These are phyloP conservation scores for Geotrichum fermentans DNA, from an alignment of 1,139 yeast genomes.

Conservation along the genomic window DNA sequence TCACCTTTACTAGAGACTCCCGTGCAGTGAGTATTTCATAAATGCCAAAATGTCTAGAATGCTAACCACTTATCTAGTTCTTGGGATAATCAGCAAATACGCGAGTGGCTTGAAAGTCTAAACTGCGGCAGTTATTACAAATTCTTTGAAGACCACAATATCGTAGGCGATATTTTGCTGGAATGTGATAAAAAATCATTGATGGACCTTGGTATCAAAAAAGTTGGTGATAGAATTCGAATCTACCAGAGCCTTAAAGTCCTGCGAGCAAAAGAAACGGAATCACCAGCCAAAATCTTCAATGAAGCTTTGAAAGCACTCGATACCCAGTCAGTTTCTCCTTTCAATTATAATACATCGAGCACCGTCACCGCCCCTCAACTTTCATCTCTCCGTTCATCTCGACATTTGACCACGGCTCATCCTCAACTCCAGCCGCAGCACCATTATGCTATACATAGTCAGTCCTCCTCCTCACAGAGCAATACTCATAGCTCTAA, in stretches of 20 bases:
- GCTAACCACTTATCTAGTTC: slow-evolving; percentile 11
- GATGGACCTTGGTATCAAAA: slow-evolving; percentile 66
- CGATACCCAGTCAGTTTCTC: slow-evolving; percentile 26
- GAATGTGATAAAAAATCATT: slow-evolving; percentile 67
- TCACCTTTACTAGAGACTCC: slow-evolving; percentile 16
- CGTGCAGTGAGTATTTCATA: slow-evolving; percentile 2
- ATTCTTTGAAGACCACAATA: slow-evolving; percentile 43
- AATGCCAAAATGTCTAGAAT: background rate
- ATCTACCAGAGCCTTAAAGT: slow-evolving; percentile 48
- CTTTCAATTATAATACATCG: slow-evolving; percentile 22
- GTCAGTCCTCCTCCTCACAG: background rate
- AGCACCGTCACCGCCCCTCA: background rate
- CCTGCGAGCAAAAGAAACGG: slow-evolving; percentile 28
- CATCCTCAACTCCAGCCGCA: background rate
- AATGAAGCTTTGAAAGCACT: slow-evolving; percentile 24
- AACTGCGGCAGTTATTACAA: slow-evolving; percentile 28
- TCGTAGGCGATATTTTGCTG: slow-evolving; percentile 55
- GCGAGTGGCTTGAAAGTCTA: slow-evolving; percentile 33
- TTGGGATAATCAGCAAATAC: slow-evolving; percentile 35
- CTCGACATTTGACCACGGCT: background rate
- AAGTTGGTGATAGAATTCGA: slow-evolving; percentile 77
- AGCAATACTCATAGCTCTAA: background rate
- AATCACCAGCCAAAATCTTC: slow-evolving; percentile 1
- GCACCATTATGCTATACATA: background rate
- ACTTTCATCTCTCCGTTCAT: background rate